Percentiles rank a stretch among this genome's conserved stretches.
phyloP scores from a whole-genome alignment of 2,329 filamentous ascomycete species.

The Lachnellula hyalina region DNA sequence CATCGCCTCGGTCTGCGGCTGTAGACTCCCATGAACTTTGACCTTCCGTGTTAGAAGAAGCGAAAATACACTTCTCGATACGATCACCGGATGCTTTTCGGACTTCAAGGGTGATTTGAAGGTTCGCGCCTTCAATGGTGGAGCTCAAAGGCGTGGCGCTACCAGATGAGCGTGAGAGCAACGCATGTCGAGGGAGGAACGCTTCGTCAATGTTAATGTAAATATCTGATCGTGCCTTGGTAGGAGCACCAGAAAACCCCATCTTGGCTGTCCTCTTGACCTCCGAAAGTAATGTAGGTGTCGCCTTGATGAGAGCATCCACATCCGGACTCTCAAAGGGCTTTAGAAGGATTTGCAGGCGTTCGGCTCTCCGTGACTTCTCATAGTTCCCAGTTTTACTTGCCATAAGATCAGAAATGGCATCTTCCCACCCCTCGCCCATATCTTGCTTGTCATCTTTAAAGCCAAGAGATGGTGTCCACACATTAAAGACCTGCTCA shows the following conservation, averaged over 20 bases:
- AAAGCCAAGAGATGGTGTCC: slow-evolving; percentile 57
- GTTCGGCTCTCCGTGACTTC: slow-evolving; percentile 66
- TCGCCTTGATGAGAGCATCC: slow-evolving; percentile 75
- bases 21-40: slow-evolving; percentile 86
- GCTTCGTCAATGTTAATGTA: slow-evolving; percentile 83
- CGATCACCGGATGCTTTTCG: slow-evolving; percentile 72
- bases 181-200: slow-evolving; percentile 68
- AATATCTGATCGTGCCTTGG: slow-evolving; percentile 85
- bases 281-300: slow-evolving; percentile 79
- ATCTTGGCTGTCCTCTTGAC: slow-evolving; percentile 80
- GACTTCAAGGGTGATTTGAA: slow-evolving; percentile 88
- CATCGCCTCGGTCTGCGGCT: slow-evolving; percentile 69
- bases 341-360: slow-evolving; percentile 73
- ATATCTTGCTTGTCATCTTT: slow-evolving; percentile 53
- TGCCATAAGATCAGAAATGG: slow-evolving; percentile 68
- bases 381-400: slow-evolving; percentile 70
- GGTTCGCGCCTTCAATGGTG: slow-evolving; percentile 60
- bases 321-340: slow-evolving; percentile 74
- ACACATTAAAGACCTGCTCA: slow-evolving; percentile 73
- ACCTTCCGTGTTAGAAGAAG: slow-evolving; percentile 73
- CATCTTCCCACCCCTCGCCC: slow-evolving; percentile 63
- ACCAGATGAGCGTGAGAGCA: slow-evolving; percentile 62
- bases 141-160: slow-evolving; percentile 66
- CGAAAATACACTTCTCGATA: slow-evolving; percentile 81
- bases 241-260: slow-evolving; percentile 88